Conservation (phyloP, 2,329 filamentous ascomycete species). For the Mycosphaerella sp. region DNA sequence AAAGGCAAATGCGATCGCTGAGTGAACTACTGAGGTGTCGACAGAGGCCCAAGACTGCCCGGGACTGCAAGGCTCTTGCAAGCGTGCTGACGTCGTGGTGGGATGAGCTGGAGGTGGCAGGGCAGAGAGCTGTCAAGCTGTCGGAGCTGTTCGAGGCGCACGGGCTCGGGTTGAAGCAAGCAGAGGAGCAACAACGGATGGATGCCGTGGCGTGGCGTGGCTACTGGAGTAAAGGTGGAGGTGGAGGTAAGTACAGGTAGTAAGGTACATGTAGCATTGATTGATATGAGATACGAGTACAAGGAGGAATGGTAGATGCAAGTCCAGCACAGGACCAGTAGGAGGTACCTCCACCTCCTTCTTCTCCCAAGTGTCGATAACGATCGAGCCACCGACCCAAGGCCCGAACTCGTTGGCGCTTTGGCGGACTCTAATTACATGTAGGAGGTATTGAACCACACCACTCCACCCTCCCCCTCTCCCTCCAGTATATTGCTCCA, state of each 20-base stretch:
- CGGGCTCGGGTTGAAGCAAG: neutral
- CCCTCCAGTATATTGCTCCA: too few species aligned
- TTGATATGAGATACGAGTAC: too few species aligned
- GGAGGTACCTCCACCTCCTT: too few species aligned
- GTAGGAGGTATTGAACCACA: too few species aligned
- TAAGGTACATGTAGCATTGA: too few species aligned
- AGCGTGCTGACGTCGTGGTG: constrained; percentile 7
- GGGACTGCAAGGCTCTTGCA: constrained; percentile 1
- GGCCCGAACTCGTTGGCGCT: too few species aligned
- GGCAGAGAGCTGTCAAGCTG: neutral
- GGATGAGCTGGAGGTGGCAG: neutral
- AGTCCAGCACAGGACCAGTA: neutral
- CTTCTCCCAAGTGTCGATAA: too few species aligned
- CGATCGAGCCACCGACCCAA: too few species aligned
- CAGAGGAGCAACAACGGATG: neutral
- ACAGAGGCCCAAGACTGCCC: neutral
- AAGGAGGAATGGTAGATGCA: neutral
- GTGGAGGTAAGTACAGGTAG: too few species aligned
- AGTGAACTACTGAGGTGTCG: neutral
- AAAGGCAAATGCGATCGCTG: neutral
- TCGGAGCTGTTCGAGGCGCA: neutral
- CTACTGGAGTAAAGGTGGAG: neutral
- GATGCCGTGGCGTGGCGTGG: neutral
- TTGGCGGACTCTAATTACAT: too few species aligned
- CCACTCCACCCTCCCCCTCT: too few species aligned